Evolutionary conservation across 768 basidiomycete genomes (phyloP).

Genomic region (Suillus subaureus): DNA sequence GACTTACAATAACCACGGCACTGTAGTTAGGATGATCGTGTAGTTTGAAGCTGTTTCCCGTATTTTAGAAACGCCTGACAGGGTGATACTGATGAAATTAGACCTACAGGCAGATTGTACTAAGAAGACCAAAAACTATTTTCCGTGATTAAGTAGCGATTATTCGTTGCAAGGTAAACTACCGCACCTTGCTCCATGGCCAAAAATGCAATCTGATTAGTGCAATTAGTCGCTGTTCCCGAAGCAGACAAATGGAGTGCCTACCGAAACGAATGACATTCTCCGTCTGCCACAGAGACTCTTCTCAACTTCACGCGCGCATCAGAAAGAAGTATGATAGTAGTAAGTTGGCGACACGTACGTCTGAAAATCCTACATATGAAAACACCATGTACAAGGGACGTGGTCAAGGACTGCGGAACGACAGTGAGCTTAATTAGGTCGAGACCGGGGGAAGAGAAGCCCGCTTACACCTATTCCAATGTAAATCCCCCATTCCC

Average conservation of each 20-base stretch:
- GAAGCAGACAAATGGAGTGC: no score
- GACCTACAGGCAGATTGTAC: neutral
- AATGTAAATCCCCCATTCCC: neutral
- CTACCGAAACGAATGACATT: neutral
- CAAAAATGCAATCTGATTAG: neutral
- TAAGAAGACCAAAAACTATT: neutral
- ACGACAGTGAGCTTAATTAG: neutral
- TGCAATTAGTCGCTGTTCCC: neutral
- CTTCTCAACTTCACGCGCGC: neutral
- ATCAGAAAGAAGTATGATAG: neutral
- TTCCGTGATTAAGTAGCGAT: neutral
- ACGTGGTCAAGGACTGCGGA: neutral
- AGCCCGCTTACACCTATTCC: neutral
- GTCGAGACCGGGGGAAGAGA: neutral
- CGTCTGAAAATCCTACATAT: neutral
- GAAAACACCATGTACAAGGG: neutral
- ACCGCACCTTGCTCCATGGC: slow-evolving; percentile 1
- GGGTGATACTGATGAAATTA: neutral
- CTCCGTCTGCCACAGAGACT: neutral
- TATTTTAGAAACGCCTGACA: neutral
- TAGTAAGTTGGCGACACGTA: neutral
- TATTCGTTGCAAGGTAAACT: neutral
- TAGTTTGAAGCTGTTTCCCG: neutral
- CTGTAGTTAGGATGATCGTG: neutral
- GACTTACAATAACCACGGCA: neutral